Percentiles rank a stretch among this genome's conserved stretches.
These are phyloP conservation scores for Blumeria graminis DNA, from an alignment of 2,329 filamentous ascomycete genomes.

Conservation along the genomic window DNA sequence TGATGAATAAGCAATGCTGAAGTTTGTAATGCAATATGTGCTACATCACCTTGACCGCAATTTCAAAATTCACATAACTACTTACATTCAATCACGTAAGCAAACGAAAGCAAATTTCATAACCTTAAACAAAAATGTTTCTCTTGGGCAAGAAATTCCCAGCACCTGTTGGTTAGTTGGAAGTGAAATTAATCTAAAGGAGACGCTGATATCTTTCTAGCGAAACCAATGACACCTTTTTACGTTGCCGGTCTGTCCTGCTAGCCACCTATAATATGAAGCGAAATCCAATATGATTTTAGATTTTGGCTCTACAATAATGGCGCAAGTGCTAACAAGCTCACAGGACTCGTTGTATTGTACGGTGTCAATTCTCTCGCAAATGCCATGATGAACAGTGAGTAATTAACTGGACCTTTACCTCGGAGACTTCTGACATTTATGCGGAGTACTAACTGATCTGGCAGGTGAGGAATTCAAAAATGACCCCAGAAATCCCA, in stretches of 20 bases:
- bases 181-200: background rate
- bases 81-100: no score
- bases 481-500: slow-evolving; percentile 84
- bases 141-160: slow-evolving; percentile 71
- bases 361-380: slow-evolving; percentile 80
- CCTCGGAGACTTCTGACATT: background rate
- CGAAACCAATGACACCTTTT: slow-evolving; percentile 80
- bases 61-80: no score
- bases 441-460: background rate
- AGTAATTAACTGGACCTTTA: slow-evolving; percentile 16
- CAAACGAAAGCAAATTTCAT: no score
- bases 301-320: no score
- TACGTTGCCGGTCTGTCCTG: slow-evolving; percentile 68
- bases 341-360: slow-evolving; percentile 53
- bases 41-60: no score
- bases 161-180: slow-evolving; percentile 47
- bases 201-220: slow-evolving; percentile 23
- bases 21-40: no score
- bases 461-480: slow-evolving; percentile 68
- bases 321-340: slow-evolving; percentile 6
- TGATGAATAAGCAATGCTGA: no score
- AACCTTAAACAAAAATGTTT: slow-evolving; percentile 31
- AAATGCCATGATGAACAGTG: slow-evolving; percentile 57
- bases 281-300: no score
- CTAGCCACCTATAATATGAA: background rate